phyloP scores from a whole-genome alignment of 305 asterid genomes.

The Solanum chacoense region DNA sequence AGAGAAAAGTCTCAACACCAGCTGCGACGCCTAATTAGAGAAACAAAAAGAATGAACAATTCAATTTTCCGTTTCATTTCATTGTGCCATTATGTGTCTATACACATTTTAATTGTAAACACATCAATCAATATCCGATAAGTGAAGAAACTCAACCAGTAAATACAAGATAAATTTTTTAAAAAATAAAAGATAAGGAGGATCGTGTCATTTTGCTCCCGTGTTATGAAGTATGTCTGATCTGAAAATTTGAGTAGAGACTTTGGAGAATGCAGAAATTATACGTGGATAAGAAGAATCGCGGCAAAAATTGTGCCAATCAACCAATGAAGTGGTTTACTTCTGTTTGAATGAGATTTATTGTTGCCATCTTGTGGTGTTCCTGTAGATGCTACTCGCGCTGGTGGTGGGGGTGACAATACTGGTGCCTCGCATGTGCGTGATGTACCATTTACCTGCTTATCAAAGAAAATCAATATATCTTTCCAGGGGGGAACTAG shows the following conservation, averaged over 20 bases:
- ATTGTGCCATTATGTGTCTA: background rate
- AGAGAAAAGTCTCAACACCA: background rate
- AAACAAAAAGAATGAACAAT: background rate
- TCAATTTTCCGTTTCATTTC: background rate
- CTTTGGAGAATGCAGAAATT: background rate
- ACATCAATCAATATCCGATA: background rate
- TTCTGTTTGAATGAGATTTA: conserved; percentile 18
- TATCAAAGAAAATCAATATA: background rate
- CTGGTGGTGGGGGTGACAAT: conserved; percentile 84
- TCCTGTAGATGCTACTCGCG: conserved; percentile 7
- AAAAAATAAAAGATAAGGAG: background rate
- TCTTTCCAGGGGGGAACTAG: background rate
- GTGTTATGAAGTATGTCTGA: background rate
- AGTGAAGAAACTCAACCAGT: background rate
- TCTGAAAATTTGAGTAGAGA: background rate
- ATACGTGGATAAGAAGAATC: conserved; percentile 20
- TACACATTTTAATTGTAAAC: background rate
- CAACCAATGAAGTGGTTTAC: conserved; percentile 26
- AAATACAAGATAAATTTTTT: background rate
- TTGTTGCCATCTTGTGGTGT: conserved; percentile 4
- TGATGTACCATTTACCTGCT: conserved; percentile 52
- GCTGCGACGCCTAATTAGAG: background rate
- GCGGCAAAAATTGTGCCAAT: conserved; percentile 19
- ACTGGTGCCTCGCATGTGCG: conserved; percentile 60
- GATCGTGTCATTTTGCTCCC: background rate